Base-by-base conservation (phyloP, 78 protist genomes). In the Blattamonas nauphoetae region DNA sequence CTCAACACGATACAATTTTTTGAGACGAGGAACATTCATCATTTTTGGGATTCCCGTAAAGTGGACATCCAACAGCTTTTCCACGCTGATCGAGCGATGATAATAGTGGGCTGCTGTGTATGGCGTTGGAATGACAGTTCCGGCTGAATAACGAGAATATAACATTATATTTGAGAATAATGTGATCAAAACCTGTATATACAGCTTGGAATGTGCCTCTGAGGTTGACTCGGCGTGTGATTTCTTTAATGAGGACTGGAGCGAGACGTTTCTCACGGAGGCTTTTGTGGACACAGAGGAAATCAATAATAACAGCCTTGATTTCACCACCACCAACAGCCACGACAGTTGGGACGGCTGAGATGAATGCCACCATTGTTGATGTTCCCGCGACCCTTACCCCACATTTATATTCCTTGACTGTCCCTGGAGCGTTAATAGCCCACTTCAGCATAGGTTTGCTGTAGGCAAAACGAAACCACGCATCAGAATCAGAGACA, bases 211-310 rank as follows among this genome's bases (percentile, higher is more conserved):
- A 79, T 6, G 21, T 79, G 43, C 83, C 83, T 6, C 6, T 6
- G 32, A n/a, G 41, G 41, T 79, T 79, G 83, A 79, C 83, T 21
- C 83, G 33, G 41, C 83, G 83, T 21, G 83, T 79, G 83, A 79
- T 79, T 21, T 79, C 83, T 6, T 21, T 79, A 21, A 79, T 79
- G 45, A 79, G 33, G 42, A 79, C 45, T 5, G 83, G 83, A 79
- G 83, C 83, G 29, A 79, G 41, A 6, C 83, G 83, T 21, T 79
- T 79, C 32, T 4, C 33, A 5, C 83, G 83, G 45, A 79, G 41
- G 45, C 42, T 5, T 21, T 79, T 79, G 83, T 79, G 83, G 41
- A 79, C 83, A 11, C 83, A 79, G 33, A 79, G 41, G 41, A 79
- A 79, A 11, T 79, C 21, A 21, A 79, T 79, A 6, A 33, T 21